Base-by-base conservation (phyloP, 1,284 basidiomycete genomes). In the Fistulina hepatica region DNA sequence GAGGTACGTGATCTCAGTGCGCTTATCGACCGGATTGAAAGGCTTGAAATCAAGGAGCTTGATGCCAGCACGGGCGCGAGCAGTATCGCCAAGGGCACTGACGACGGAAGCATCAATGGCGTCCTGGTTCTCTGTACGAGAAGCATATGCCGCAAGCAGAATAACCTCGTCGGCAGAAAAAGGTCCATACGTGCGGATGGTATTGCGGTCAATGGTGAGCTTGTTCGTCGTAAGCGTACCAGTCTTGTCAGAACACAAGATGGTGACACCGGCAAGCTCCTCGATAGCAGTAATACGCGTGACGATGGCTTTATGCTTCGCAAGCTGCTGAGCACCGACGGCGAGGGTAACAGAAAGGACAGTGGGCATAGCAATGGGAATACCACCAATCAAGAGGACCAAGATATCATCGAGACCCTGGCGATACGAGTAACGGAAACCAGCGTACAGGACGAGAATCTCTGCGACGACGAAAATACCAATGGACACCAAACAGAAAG, bases 21-120 rank as follows among this genome's bases (percentile, higher is more conserved):
- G 90, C 76, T 97, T 97, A 75, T 94, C 91, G 52, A 94, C 90
- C 42, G 94, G 93, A 75, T 97, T 94, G 78, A 97, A 97, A 15
- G 94, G 92, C 72, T 94, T 97, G 77, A 98, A 98, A 66, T 97
- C 91, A 56, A 97, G 71, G 41, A 97, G 78, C 60, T 88, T 91
- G 69, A 97, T 95, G 37, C 92, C 93, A 42, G 73, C 74, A 50
- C 92, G 92, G 44, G 93, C 91, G 46, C 73, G 72, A 30, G 61
- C 34, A 5, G 76, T 54, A 58, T 90, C 83, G 40, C 80, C 77
- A 41, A 94, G 69, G 40, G 90, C 82, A 43, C 72, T 66, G 39
- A 93, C 83, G 48, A 95, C 85, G 51, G 85, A 91, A 23, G 71
- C 62, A 61, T 97, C 93, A 52, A 97, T 97, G 43, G 93, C 91